Evolutionary conservation across 2,329 filamentous ascomycete genomes (phyloP).

Genomic region (Macrophomina pseudophaseolina): DNA sequence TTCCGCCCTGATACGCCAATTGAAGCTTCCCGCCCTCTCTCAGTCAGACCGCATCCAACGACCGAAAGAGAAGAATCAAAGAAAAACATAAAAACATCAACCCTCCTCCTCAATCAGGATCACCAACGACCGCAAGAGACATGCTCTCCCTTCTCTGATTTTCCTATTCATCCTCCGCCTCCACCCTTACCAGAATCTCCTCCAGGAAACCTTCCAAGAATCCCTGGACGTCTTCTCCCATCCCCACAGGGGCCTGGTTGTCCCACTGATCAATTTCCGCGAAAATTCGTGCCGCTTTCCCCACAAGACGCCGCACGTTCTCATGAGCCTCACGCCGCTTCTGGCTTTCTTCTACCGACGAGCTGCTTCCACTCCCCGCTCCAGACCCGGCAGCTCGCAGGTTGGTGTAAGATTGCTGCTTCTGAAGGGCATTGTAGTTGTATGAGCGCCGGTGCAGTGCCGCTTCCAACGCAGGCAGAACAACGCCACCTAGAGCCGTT

Average conservation of each 20-base stretch:
- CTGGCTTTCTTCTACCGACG: slow-evolving; percentile 32
- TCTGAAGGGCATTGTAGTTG: slow-evolving; percentile 62
- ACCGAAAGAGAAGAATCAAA: background rate
- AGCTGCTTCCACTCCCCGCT: background rate
- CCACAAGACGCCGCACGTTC: slow-evolving; percentile 78
- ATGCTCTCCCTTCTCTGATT: background rate
- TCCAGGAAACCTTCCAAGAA: slow-evolving; percentile 93
- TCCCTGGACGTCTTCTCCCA: slow-evolving; percentile 87
- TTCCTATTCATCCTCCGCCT: slow-evolving; percentile 74
- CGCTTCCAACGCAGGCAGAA: slow-evolving; percentile 90
- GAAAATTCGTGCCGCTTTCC: slow-evolving; percentile 81
- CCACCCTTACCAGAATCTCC: slow-evolving; percentile 89
- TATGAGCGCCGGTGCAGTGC: slow-evolving; percentile 79
- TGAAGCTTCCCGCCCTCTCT: background rate
- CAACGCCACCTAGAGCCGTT: slow-evolving; percentile 86
- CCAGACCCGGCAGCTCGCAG: slow-evolving; percentile 1
- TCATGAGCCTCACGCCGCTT: slow-evolving; percentile 72
- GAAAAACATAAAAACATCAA: background rate
- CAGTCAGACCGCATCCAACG: background rate
- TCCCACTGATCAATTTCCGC: slow-evolving; percentile 91
- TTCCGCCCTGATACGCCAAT: slow-evolving; percentile 6
- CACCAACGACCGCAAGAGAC: background rate
- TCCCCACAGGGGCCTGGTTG: slow-evolving; percentile 83
- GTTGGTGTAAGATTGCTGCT: slow-evolving; percentile 28
- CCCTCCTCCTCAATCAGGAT: background rate